phyloP scores from a whole-genome alignment of 176 grass and related monocot genomes.

The Raddia guianensis region DNA sequence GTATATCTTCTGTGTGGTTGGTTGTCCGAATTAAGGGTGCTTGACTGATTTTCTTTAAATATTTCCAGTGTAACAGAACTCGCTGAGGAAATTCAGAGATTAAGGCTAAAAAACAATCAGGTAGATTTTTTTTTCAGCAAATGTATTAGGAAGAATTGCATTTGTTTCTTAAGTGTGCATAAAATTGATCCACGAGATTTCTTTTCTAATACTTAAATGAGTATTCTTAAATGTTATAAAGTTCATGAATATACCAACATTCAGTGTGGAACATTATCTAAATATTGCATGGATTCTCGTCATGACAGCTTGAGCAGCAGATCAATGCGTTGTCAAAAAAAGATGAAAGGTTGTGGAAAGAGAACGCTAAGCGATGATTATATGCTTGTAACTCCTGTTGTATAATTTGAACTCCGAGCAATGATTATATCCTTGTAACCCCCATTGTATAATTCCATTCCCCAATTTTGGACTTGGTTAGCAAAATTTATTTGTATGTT shows the following conservation, averaged over 20 bases:
- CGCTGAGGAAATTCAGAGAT: conserved; percentile 62
- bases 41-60: conserved; percentile 36
- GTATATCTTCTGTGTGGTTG: conserved; percentile 40
- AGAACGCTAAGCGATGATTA: conserved; percentile 32
- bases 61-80: conserved; percentile 66
- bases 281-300: not conserved
- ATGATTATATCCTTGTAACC: conserved; percentile 16
- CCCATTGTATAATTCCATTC: conserved; percentile 47
- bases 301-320: conserved; percentile 69
- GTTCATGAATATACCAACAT: not conserved
- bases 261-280: not conserved
- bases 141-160: conserved; percentile 27
- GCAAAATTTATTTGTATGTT: conserved; percentile 48
- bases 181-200: not conserved
- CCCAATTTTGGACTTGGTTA: conserved; percentile 54
- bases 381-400: conserved; percentile 2
- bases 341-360: conserved; percentile 43
- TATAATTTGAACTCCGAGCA: conserved; percentile 42
- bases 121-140: conserved; percentile 27
- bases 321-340: conserved; percentile 64
- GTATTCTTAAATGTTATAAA: not conserved
- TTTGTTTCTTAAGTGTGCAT: conserved; percentile 19
- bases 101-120: conserved; percentile 71
- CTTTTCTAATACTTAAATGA: not conserved
- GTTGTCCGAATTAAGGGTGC: conserved; percentile 14